Conservation (phyloP, 306 rosid genomes). For the cucumber (Cucumis sativus) region DNA sequence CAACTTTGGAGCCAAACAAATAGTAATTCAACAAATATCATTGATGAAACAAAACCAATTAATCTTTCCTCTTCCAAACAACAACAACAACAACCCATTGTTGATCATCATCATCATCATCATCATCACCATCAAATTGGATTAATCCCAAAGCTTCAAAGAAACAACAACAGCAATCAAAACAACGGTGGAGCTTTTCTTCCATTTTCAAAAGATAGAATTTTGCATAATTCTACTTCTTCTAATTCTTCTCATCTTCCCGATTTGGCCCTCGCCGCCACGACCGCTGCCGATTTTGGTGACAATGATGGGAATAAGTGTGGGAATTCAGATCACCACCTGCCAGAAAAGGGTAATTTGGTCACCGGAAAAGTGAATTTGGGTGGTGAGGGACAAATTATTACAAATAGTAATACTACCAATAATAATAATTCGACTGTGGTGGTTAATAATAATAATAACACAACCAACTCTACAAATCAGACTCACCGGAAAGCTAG, state of each 20-base stretch:
- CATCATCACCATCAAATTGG: background rate
- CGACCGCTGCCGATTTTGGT: conserved; percentile 16
- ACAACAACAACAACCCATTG: background rate
- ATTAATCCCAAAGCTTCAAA: conserved; percentile 22
- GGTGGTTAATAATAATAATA: background rate
- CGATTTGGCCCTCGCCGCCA: conserved; percentile 50
- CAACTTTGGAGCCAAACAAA: conserved; percentile 91
- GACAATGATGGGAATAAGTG: conserved; percentile 3
- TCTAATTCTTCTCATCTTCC: conserved; percentile 25
- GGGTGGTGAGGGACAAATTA: conserved; percentile 29
- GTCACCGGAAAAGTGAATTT: conserved; percentile 42
- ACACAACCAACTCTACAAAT: background rate
- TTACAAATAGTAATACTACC: background rate
- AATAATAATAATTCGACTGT: background rate
- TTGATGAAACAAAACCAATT: conserved; percentile 34
- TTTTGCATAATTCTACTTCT: conserved; percentile 13
- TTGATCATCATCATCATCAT: background rate
- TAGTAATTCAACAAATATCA: background rate
- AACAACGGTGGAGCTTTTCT: conserved; percentile 64
- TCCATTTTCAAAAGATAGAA: conserved; percentile 73
- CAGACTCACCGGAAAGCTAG: conserved; percentile 92
- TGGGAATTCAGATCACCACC: background rate
- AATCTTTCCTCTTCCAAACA: conserved; percentile 9
- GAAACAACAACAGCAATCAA: conserved; percentile 7
- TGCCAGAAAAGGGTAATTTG: conserved; percentile 14